Evolutionary conservation across 2,329 filamentous ascomycete genomes (phyloP), one percentile per base, ranked within the genome.

Genomic region (Botryosphaeria dothidea): DNA sequence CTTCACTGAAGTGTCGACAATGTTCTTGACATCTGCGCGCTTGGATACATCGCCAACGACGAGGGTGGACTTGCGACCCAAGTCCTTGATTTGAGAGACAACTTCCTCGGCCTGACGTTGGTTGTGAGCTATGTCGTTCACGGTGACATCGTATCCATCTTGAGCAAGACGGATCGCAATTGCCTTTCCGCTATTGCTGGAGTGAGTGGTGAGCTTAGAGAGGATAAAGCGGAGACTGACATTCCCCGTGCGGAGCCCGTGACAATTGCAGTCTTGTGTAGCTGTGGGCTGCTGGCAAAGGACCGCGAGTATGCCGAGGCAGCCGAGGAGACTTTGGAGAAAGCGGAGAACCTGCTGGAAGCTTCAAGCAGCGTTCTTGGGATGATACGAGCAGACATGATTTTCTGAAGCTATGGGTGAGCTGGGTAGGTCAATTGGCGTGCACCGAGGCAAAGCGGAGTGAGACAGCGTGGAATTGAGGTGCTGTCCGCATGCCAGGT

Each of bases 71-170:
- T 83, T 83, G 25, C 84, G 77, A 1, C 84, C 86, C 9, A 54
- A 13, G 8, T 84, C 75, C 3, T 72, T 66, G 62, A 90, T 86
- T 67, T 88, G 81, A 21, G 81, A 75, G 9, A 82, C 84, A 0
- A 82, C 79, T 23, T 83, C 80, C 60, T 88, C 82, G 66, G 85
- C 84, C 1, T 78, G 82, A 3, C 80, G 68, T 58, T 82, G 75
- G 67, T 88, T 86, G 15, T 82, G 78, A 29, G 79, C 68, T 17
- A 90, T 77, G 68, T 90, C 88, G 71, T 89, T 90, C 68, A 91
- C 79, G 70, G 86, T 88, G 57, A 91, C 79, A 68, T 87, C 81
- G 76, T 90, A 91, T 62, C 88, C 88, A 67, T 90, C 88, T 23
- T 80, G 76, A 5, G 88, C 88, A 17, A 91, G 81, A 2, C 88